A percentile compares a stretch with the other conserved stretches of the same genome.
These are phyloP conservation scores for Colletotrichum neosansevieriae DNA, from an alignment of 2,329 filamentous ascomycete species.

Conservation along the genomic window DNA sequence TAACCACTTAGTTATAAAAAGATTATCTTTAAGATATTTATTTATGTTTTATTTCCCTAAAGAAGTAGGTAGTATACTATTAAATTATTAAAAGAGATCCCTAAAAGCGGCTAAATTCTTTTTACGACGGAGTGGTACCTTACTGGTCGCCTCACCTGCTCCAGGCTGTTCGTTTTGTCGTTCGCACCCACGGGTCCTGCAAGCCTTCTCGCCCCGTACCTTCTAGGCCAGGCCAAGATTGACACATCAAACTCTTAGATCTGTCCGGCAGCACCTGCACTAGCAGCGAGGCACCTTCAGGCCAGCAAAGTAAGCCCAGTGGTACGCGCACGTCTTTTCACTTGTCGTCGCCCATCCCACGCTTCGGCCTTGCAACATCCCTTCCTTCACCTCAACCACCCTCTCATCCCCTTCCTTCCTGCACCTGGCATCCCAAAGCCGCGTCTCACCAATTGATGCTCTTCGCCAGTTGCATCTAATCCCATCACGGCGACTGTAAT, in stretches of 20 bases:
- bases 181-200: constrained; percentile 2
- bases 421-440: constrained; percentile 28
- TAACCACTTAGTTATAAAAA: too few relatives aligned
- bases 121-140: too few relatives aligned
- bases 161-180: background rate
- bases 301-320: background rate
- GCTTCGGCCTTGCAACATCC: constrained; percentile 10
- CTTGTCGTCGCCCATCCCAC: constrained; percentile 6
- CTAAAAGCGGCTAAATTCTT: too few relatives aligned
- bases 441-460: constrained; percentile 18
- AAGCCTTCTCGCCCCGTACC: background rate
- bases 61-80: too few relatives aligned
- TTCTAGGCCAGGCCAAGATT: background rate
- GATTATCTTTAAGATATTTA: too few relatives aligned
- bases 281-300: background rate
- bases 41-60: too few relatives aligned
- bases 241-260: background rate
- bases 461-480: constrained; percentile 21
- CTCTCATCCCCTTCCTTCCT: constrained; percentile 31
- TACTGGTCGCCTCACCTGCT: constrained; percentile 9
- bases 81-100: too few relatives aligned
- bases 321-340: background rate
- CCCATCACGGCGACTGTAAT: constrained; percentile 26
- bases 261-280: background rate
- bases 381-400: constrained; percentile 34